Evolutionary conservation across 2,329 filamentous ascomycete species (phyloP), one percentile per base, ranked within the genome.

Genomic region (Eurotiales sp.): DNA sequence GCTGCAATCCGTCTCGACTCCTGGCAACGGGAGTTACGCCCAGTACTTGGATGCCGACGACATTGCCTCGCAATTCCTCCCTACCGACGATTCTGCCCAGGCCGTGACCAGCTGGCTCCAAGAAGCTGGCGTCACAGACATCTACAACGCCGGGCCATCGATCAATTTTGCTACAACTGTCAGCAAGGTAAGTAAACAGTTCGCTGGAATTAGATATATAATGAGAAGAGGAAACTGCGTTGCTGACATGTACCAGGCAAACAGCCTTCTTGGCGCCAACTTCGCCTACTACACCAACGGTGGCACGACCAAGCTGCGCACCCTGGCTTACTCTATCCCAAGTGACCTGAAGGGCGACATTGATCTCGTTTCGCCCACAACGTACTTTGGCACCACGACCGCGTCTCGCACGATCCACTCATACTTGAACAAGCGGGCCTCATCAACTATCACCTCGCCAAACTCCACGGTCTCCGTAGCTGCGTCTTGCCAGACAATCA

Each of bases 331-430:
- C 58, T 72, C 69, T 2, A 62, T 73, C 10, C 70, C 70, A 0
- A 63, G 70, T n/a, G 58, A 68, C 12, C 56, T 77, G 46, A 57
- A 60, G 19, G 46, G 57, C 3, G 59, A 72, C 55, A 70, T 78
- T 57, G 71, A 77, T 49, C 63, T 78, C 14, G 72, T 81, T 40
- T 75, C 78, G 21, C 77, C 78, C 0, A 80, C 77, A 0, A 78
- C 72, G 30, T 75, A 72, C 50, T 79, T 80, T 56, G 76, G 75
- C 52, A 70, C 67, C 46, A 70, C 57, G 25, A 56, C 45, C 32
- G 51, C 44, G 2, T 27, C 39, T 11, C 48, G 52, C 15, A 23
- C 36, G 37, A 54, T 54, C 19, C 5, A 29, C 6, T 23, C 34
- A 21, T 47, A 43, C 47, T 46, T 43, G 41, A 54, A 43, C 36